These are phyloP conservation scores for Yarrowia sp. DNA, from an alignment of 805 yeast species.

Conservation along the genomic window DNA sequence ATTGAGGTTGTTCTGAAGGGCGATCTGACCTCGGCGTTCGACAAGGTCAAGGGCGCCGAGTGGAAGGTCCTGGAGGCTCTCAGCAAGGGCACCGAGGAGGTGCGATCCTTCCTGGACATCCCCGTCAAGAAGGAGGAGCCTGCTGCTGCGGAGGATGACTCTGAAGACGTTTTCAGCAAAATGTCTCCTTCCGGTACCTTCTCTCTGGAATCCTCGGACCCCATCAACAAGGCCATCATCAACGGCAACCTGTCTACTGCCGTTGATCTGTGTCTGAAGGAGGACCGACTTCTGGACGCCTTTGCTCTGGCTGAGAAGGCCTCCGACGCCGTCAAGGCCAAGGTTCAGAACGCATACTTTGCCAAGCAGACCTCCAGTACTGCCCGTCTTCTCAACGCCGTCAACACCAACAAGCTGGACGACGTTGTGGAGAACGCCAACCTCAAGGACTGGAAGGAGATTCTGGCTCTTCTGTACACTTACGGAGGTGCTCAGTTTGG, in stretches of 20 bases:
- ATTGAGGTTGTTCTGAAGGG: slow-evolving; percentile 62
- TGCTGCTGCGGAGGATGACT: slow-evolving; percentile 41
- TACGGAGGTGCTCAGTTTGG: slow-evolving; percentile 58
- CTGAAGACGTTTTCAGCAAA: slow-evolving; percentile 48
- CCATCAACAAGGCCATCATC: slow-evolving; percentile 60
- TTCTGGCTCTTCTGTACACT: slow-evolving; percentile 72
- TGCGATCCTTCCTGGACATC: slow-evolving; percentile 18
- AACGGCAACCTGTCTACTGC: slow-evolving; percentile 71
- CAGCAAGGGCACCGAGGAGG: slow-evolving; percentile 31
- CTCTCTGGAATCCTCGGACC: slow-evolving; percentile 44
- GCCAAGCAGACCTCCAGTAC: slow-evolving; percentile 59
- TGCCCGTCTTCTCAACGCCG: slow-evolving; percentile 76
- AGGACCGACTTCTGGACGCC: slow-evolving; percentile 76
- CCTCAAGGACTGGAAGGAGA: slow-evolving; percentile 80
- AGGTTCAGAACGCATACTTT: slow-evolving; percentile 77
- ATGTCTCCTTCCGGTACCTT: slow-evolving; percentile 49
- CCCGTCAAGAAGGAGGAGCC: slow-evolving; percentile 41
- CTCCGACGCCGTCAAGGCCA: slow-evolving; percentile 62
- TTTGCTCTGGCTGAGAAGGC: slow-evolving; percentile 75
- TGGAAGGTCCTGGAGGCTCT: slow-evolving; percentile 39
- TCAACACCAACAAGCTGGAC: slow-evolving; percentile 57
- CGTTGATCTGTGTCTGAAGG: slow-evolving; percentile 67
- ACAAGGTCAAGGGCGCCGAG: slow-evolving; percentile 30
- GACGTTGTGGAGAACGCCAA: slow-evolving; percentile 83
- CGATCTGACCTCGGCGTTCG: slow-evolving; percentile 52